Base-by-base conservation (phyloP, 1,139 yeast species). In the Kluyveromyces sp. region DNA sequence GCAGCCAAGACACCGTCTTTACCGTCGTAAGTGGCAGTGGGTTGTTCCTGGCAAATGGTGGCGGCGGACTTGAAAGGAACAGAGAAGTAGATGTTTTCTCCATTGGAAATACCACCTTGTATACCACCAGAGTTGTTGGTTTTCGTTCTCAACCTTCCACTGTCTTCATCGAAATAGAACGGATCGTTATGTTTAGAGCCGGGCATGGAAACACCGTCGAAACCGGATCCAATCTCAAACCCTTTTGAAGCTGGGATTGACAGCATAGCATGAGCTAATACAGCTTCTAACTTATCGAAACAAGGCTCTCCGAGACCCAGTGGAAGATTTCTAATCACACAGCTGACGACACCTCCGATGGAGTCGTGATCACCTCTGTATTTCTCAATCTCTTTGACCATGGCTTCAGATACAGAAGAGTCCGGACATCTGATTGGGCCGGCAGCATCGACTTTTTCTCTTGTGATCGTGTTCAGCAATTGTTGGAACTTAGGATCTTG, bases 1-100 rank as follows among this genome's bases (percentile, higher is more conserved):
- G 98, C 96, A 43, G 94, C 95, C 51, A 92, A 75, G 15, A 83
- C 78, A 58, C 98, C 98, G 38, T 70, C 77, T 50, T 74, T 73
- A 56, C 98, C 98, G 25, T 83, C 89, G 68, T 89, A 92, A 39
- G 92, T 77, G 29, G 88, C 77, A 19, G 98, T 92, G 36, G 72
- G 68, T 69, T 92, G 98, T 60, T 84, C 94, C 70, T 88, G 94
- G 44, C 94, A 81, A 54, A 92, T 92, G 36, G 98, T 92, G 44
- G 98, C 98, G 36, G 96, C 97, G 2, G 96, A 88, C 71, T 92
- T 92, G 78, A 92, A 92, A 2, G 97, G 97, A 38, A 92, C 94
- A 16, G 87, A 82, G 66, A 94, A 92, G 70, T 83, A 92, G 58
- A 92, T 85, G 68, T 84, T 76, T 67, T 92, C 98, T 54, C 98